Evolutionary conservation across 1,139 yeast species (phyloP).

Genomic region (Hansenula lynferdii): DNA sequence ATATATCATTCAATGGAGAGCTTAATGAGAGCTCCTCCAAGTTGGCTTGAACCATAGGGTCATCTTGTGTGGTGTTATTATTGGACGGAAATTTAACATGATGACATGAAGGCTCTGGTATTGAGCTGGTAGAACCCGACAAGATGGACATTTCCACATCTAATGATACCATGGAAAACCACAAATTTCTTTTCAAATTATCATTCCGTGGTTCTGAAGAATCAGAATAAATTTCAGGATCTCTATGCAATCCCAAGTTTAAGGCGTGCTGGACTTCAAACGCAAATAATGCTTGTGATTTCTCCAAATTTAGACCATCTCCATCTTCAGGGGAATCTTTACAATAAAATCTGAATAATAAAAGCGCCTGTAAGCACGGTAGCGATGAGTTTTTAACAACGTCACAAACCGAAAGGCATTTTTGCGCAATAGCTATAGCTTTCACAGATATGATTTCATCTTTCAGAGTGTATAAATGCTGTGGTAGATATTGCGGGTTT

Average conservation of each 20-base stretch:
- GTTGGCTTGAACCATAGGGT: not conserved
- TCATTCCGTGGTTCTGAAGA: not conserved
- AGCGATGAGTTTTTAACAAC: slow-evolving; percentile 27
- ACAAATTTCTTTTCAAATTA: slow-evolving; percentile 4
- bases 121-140: slow-evolving; percentile 2
- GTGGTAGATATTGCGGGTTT: slow-evolving; percentile 3
- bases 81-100: too few relatives aligned
- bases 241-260: slow-evolving; percentile 1
- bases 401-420: slow-evolving; percentile 19
- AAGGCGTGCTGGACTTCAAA: not conserved
- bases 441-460: slow-evolving; percentile 5
- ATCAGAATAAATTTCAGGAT: slow-evolving; percentile 12
- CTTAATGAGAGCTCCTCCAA: not conserved
- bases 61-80: not conserved
- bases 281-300: not conserved
- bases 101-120: too few relatives aligned
- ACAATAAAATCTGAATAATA: slow-evolving; percentile 1
- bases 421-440: slow-evolving; percentile 9
- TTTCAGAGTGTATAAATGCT: not conserved
- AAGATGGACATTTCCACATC: slow-evolving; percentile 4
- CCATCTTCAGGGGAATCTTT: slow-evolving; percentile 2
- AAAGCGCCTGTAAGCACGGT: slow-evolving; percentile 15
- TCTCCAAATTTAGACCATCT: not conserved
- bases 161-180: slow-evolving; percentile 4
- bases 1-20: not conserved